Percentiles rank a stretch among this genome's conserved stretches.
Evolutionary conservation across 129 eudicot genomes (phyloP).

Genomic region (Cynara cardunculus): DNA sequence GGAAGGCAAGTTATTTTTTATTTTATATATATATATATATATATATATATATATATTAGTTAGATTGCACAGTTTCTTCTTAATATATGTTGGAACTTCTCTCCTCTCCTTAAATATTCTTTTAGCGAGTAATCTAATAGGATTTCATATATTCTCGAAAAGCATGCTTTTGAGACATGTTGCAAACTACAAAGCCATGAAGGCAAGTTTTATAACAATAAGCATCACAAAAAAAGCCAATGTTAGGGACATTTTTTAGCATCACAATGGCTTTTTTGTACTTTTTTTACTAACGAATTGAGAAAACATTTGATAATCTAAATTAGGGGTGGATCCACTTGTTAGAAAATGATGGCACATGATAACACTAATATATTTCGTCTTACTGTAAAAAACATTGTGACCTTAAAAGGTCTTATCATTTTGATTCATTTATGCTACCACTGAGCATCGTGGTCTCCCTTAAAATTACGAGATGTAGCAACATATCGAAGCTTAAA

Average conservation of each 20-base stretch:
- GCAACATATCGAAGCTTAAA: neutral
- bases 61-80: neutral
- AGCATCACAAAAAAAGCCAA: neutral
- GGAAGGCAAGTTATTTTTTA: constrained; percentile 49
- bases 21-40: too few relatives aligned
- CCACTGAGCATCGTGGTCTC: too few relatives aligned
- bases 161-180: neutral
- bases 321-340: too few relatives aligned
- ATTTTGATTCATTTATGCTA: too few relatives aligned
- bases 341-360: too few relatives aligned
- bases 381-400: neutral
- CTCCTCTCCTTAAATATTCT: too few relatives aligned
- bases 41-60: neutral
- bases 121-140: neutral
- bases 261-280: neutral
- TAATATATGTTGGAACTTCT: neutral
- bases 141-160: neutral
- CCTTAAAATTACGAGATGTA: too few relatives aligned
- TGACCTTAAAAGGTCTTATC: too few relatives aligned
- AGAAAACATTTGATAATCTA: too few relatives aligned
- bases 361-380: too few relatives aligned
- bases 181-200: neutral
- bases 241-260: neutral
- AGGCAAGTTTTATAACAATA: too few relatives aligned
- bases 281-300: too few relatives aligned